Base-by-base conservation (phyloP, 2,329 filamentous ascomycete species). In the Arthrobotrys megalospora region DNA sequence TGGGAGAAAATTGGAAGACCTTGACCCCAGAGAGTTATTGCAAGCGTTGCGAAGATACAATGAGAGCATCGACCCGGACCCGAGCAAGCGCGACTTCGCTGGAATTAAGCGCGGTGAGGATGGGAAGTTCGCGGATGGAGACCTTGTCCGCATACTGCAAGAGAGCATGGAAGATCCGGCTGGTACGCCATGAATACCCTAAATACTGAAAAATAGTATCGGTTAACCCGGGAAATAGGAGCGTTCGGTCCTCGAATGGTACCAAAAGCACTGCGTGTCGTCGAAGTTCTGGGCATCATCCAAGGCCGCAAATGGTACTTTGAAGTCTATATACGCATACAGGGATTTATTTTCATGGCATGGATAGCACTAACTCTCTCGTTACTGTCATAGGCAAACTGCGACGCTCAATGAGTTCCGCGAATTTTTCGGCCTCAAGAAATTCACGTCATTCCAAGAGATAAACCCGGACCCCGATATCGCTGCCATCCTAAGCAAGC, bases 131-230 rank as follows among this genome's bases (percentile, higher is more conserved):
- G 86, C 87, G 43, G 93, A 96, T 70, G 91, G 93, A 65, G 91
- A 92, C 3, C 88, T 97, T 0, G 92, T 93, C 3, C 86, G 90
- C 21, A 91, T 93, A 76, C 85, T 95, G 14, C 85, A 87, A 0
- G 87, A 88, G 0, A 88, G 90, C 12, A 89, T 94, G 50, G 92
- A 95, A 82, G 92, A 96, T 82, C 89, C 88, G n/a, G 91, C 91
- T 0, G 87, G 87, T 75, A 76, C 47, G 80, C 43, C 28, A 11
- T 16, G 58, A 38, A 6, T 12, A 4, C 47, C n/a, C 45, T 68
- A 24, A n/a, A 21, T 19, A 69, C 36, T 50, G 80, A 66, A 75
- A 83, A 76, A 58, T 83, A 19, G 5, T 38, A 62, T 62, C n/a
- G 6, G 19, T 10, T 48, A 21, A 48, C 19, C 24, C 81, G 24